Base-by-base conservation (phyloP, 148 eudicot genomes). In the Simmondsia chinensis region DNA sequence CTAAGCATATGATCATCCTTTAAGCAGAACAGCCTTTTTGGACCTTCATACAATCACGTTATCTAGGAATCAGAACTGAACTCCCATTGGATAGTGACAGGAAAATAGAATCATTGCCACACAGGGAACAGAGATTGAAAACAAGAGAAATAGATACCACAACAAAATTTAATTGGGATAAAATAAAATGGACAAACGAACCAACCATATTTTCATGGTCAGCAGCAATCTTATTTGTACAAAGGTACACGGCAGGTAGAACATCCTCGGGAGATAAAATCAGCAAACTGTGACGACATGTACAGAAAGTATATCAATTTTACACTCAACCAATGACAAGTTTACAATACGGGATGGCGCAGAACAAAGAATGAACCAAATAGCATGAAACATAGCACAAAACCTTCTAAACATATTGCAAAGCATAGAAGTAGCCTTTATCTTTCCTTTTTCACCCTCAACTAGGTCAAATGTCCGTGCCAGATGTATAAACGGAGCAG, bases 321-420 rank as follows among this genome's bases (percentile, higher is more conserved):
- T 40, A 29, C n/a, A 16, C 35, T 56, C 20, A 26, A 30, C n/a
- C 7, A 27, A 12, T 41, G 11, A 22, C 47, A 7, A 39, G 11
- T 40, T 19, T 29, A 9, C 7, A 42, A 6, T 10, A 59, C 25
- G 25, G 20, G n/a, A 29, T 7, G 41, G 23, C 10, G 39, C 6
- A 32, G 22, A 29, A 23, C 36, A 33, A 26, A 9, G 17, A 29
- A 47, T 4, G 4, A 24, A 22, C 13, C 5, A 44, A 31, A 27
- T 39, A 39, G 33, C 15, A 42, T 8, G 16, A 23, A 46, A 29
- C 47, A 54, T 30, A 48, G 27, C 56, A 48, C 43, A 47, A 41
- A 34, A 86, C 99, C 99, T 93, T 75, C 99, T 79, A 68, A 93
- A 93, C 99, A 86, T 93, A 70, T 93, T 93, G 77, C 94, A 93